Conservation (phyloP, 1,139 yeast genomes). For the Zygoascus meyerae region DNA sequence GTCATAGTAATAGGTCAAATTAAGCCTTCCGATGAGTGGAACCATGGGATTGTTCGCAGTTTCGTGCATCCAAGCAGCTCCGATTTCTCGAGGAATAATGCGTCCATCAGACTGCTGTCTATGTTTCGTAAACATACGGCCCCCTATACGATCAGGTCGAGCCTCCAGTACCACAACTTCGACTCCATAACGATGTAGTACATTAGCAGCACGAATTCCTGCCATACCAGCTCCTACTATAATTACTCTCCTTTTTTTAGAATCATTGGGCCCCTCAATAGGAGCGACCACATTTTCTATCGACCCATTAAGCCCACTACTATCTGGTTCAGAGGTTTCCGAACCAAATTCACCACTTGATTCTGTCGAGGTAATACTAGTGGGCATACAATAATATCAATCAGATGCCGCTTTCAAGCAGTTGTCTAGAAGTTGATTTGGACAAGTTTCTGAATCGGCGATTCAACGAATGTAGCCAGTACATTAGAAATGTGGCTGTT, state of each 20-base stretch:
- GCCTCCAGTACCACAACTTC: slow-evolving; percentile 49
- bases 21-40: slow-evolving; percentile 45
- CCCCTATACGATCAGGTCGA: slow-evolving; percentile 47
- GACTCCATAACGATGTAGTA: slow-evolving; percentile 40
- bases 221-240: slow-evolving; percentile 78
- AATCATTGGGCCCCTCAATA: background rate
- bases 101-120: slow-evolving; percentile 39
- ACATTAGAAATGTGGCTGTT: too few species aligned
- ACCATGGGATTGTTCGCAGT: slow-evolving; percentile 59
- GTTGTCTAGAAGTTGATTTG: too few species aligned
- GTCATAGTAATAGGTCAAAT: slow-evolving; percentile 39
- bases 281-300: background rate
- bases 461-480: too few species aligned
- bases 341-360: slow-evolving; percentile 7
- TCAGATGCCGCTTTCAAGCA: too few species aligned
- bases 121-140: slow-evolving; percentile 47
- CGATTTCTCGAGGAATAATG: slow-evolving; percentile 22
- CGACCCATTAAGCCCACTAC: slow-evolving; percentile 2
- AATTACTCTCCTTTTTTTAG: slow-evolving; percentile 28
- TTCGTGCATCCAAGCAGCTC: slow-evolving; percentile 86
- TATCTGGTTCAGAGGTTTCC: slow-evolving; percentile 3
- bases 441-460: too few species aligned
- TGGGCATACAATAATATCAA: too few species aligned
- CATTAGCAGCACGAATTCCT: slow-evolving; percentile 66
- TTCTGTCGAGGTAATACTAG: background rate